Percentiles rank a stretch among this genome's conserved stretches.
phyloP scores from a whole-genome alignment of 129 eudicot species.

The Artemisia argyi region DNA sequence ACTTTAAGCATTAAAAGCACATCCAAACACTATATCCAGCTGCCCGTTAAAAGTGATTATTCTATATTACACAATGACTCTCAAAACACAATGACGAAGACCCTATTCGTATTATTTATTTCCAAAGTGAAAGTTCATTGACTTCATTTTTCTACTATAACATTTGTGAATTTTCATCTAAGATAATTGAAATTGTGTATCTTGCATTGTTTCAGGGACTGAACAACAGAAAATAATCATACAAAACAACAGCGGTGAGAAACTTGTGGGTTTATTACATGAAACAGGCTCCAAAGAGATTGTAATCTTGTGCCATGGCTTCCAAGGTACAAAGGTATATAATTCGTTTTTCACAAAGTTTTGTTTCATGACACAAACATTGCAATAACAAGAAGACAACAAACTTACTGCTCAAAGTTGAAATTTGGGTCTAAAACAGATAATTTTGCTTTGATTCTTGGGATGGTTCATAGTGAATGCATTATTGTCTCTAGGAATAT shows the following conservation, averaged over 20 bases:
- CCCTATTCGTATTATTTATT: neutral
- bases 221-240: conserved; percentile 52
- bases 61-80: no score
- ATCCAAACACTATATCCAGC: no score
- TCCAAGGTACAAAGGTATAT: conserved; percentile 62
- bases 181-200: conserved; percentile 6
- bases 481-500: conserved; percentile 45
- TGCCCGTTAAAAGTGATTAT: no score
- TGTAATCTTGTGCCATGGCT: conserved; percentile 81
- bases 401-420: neutral
- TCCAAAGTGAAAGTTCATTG: neutral
- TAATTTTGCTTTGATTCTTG: neutral
- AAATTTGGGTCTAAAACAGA: neutral
- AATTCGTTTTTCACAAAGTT: neutral
- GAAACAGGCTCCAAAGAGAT: conserved; percentile 64
- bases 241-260: conserved; percentile 56
- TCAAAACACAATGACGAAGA: neutral
- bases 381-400: conserved; percentile 7
- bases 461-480: neutral
- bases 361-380: no score
- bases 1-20: no score
- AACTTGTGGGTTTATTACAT: conserved; percentile 78
- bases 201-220: conserved; percentile 37
- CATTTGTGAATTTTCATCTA: conserved; percentile 8
- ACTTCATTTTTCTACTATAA: neutral